Evolutionary conservation across 2,329 filamentous ascomycete genomes (phyloP).

Genomic region (Sporothrix inflata): DNA sequence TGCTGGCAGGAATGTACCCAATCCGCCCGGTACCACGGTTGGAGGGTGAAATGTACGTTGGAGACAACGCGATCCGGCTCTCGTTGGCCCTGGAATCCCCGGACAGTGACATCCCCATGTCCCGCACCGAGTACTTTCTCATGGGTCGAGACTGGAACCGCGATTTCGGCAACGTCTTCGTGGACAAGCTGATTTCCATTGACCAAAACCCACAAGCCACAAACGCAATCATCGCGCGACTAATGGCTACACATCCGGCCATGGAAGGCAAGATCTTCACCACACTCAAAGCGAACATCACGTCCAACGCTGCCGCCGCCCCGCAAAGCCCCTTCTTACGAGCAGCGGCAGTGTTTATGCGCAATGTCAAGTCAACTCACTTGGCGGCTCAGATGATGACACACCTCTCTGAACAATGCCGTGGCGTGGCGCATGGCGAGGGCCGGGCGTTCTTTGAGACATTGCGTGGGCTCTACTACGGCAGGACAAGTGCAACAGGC

Average conservation of each 20-base stretch:
- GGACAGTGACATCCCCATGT: constrained; percentile 34
- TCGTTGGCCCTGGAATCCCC: constrained; percentile 31
- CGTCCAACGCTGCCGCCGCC: constrained; percentile 52
- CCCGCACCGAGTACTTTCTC: constrained; percentile 30
- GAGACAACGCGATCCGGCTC: constrained; percentile 40
- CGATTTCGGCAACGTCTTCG: constrained; percentile 53
- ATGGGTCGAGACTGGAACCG: constrained; percentile 35
- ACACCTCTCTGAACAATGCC: constrained; percentile 51
- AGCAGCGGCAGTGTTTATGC: constrained; percentile 56
- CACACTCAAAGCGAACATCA: constrained; percentile 59
- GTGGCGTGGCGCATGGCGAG: constrained; percentile 51
- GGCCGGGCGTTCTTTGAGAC: constrained; percentile 55
- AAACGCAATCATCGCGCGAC: constrained; percentile 58
- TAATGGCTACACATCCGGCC: constrained; percentile 56
- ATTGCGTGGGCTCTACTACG: constrained; percentile 42
- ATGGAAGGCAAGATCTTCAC: constrained; percentile 57
- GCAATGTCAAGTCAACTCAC: constrained; percentile 43
- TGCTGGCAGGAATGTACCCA: constrained; percentile 47
- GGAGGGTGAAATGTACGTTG: constrained; percentile 45
- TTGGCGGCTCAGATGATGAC: constrained; percentile 47
- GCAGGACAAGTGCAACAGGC: not conserved
- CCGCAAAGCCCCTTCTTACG: constrained; percentile 60
- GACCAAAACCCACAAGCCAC: constrained; percentile 59
- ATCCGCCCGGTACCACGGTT: constrained; percentile 18
- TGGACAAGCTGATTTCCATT: constrained; percentile 67